Evolutionary conservation across 139 green algal genomes (phyloP).

Genomic region (Chloropicon primus): DNA sequence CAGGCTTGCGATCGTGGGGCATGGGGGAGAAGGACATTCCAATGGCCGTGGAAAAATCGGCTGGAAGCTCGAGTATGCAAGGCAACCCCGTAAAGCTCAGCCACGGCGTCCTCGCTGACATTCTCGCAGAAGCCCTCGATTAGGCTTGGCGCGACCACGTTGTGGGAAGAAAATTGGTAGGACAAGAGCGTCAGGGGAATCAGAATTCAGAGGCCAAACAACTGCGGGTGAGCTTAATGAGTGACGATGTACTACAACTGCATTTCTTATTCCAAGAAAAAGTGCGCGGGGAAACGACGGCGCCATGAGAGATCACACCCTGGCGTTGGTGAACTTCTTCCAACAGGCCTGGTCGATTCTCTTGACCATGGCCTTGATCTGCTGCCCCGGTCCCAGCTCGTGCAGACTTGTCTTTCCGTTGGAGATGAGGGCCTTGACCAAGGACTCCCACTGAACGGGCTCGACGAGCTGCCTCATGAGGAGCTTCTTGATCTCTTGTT

Average conservation of each 20-base stretch:
- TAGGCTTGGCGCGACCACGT: too few species aligned
- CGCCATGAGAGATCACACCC: too few species aligned
- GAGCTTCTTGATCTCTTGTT: neutral
- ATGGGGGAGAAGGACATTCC: slow-evolving; percentile 7
- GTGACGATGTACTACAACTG: too few species aligned
- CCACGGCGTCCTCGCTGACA: neutral
- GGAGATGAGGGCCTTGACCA: slow-evolving; percentile 14
- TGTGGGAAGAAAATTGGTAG: too few species aligned
- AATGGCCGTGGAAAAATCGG: neutral
- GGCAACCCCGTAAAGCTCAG: slow-evolving; percentile 15
- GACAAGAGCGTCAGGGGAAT: neutral
- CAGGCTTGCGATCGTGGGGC: slow-evolving; percentile 4
- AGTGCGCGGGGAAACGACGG: too few species aligned
- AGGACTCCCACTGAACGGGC: slow-evolving; percentile 44
- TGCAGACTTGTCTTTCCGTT: slow-evolving; percentile 47
- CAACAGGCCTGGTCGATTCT: slow-evolving; percentile 50
- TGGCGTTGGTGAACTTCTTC: slow-evolving; percentile 40
- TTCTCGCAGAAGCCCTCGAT: slow-evolving; percentile 2
- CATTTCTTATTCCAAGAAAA: too few species aligned
- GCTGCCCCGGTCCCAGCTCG: slow-evolving; percentile 73
- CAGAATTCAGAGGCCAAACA: neutral
- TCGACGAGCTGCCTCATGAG: slow-evolving; percentile 76
- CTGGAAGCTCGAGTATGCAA: slow-evolving; percentile 9
- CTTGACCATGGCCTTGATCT: slow-evolving; percentile 92
- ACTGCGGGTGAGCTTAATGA: neutral